Conservation (phyloP, 2,329 filamentous ascomycete species). For the Thermothelomyces thermophilus region DNA sequence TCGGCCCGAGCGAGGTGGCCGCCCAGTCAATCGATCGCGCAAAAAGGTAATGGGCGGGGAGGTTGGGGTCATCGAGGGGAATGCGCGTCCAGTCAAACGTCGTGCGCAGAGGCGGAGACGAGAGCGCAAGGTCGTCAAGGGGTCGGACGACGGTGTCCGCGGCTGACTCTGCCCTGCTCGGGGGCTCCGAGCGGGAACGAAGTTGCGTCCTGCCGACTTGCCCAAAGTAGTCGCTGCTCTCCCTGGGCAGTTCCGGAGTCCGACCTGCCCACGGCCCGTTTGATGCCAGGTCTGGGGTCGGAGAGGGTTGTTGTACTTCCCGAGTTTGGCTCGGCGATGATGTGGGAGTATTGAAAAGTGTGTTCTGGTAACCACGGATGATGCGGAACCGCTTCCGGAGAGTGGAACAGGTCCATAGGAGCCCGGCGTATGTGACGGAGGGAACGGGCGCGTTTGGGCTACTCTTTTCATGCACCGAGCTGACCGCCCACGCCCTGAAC, state of each 20-base stretch:
- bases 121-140: slow-evolving; percentile 27
- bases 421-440: slow-evolving; percentile 55
- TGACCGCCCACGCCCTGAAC: slow-evolving; percentile 66
- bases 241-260: slow-evolving; percentile 29
- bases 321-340: slow-evolving; percentile 30
- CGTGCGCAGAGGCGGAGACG: slow-evolving; percentile 32
- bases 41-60: slow-evolving; percentile 67
- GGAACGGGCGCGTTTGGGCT: slow-evolving; percentile 46
- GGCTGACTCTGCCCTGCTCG: slow-evolving; percentile 20
- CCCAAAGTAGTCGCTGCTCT: slow-evolving; percentile 36
- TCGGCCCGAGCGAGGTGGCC: slow-evolving; percentile 65
- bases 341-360: slow-evolving; percentile 34
- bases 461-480: slow-evolving; percentile 46
- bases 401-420: slow-evolving; percentile 65
- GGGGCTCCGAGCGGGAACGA: slow-evolving; percentile 25
- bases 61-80: slow-evolving; percentile 48
- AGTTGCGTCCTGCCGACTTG: slow-evolving; percentile 21
- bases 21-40: slow-evolving; percentile 68
- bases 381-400: slow-evolving; percentile 62
- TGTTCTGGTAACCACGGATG: slow-evolving; percentile 49
- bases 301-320: slow-evolving; percentile 33
- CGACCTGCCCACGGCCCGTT: slow-evolving; percentile 32
- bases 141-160: slow-evolving; percentile 20
- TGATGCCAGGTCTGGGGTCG: slow-evolving; percentile 32
- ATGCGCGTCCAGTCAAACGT: slow-evolving; percentile 81